Percentiles rank a stretch among this genome's conserved stretches.
phyloP scores from a whole-genome alignment of 2,329 filamentous ascomycete species.

The Alternaria longipes region DNA sequence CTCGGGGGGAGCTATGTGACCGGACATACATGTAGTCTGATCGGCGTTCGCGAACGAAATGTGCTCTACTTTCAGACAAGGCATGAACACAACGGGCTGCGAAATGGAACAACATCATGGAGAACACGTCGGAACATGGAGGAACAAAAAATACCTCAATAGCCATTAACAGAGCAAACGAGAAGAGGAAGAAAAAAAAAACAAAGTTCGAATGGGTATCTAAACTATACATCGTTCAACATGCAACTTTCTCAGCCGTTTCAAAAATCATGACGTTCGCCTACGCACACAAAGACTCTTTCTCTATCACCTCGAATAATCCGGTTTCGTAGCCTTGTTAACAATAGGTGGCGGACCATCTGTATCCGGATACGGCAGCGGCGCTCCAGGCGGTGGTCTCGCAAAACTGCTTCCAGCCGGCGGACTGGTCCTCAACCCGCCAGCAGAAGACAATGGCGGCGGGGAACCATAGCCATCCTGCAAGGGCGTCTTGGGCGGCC shows the following conservation, averaged over 20 bases:
- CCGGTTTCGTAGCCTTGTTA: conserved; percentile 86
- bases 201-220: conserved; percentile 27
- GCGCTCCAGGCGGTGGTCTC: conserved; percentile 45
- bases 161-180: not conserved
- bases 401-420: conserved; percentile 35
- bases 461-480: conserved; percentile 34
- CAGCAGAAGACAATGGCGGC: conserved; percentile 23
- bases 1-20: not conserved
- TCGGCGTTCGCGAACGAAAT: not conserved
- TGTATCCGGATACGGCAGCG: conserved; percentile 80
- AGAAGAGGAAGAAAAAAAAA: not conserved
- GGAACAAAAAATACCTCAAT: too few relatives aligned
- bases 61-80: not conserved
- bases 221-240: conserved; percentile 16
- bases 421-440: not conserved
- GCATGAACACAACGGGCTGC: not conserved
- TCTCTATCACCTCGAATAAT: conserved; percentile 55
- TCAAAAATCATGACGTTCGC: not conserved
- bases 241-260: not conserved
- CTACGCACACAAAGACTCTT: not conserved
- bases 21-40: not conserved
- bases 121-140: too few relatives aligned
- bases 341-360: conserved; percentile 84
- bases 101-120: rapidly evolving
- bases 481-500: conserved; percentile 54